Evolutionary conservation across 1,139 yeast species (phyloP), one percentile per base, ranked within the genome.

Genomic region (Hanseniaspora uvarum): DNA sequence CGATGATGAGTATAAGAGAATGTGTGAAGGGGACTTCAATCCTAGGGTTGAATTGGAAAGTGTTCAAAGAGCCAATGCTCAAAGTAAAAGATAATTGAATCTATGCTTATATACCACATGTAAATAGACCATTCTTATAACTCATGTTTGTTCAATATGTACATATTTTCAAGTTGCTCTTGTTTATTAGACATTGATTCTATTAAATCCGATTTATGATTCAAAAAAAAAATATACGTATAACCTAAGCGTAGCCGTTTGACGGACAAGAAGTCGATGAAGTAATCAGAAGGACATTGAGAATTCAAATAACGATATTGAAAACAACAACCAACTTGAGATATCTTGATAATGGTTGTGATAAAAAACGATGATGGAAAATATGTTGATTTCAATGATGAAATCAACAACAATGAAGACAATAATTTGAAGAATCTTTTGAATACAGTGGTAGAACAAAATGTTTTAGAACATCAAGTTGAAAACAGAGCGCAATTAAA

Each of bases 1-100:
- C 68, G 96, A 89, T 62, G 92, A 86, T 56, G 86, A 86, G 53
- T 84, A 83, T 60, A 86, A 82, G 40, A 83, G 84, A 58, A 72
- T 92, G 57, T 81, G 89, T 0, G 68, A 73, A 4, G 98, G 97
- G 0, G 76, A 88, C 56, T 88, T 85, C 64, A 82, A 88, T 65
- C 79, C 96, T 0, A 72, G 74, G 50, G 92, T 83, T 58, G 97
- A 92, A 68, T 78, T 86, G 76, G 72, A 71, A 57, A 84, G 83
- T 67, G 71, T 85, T 57, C 79, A 78, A 46, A 72, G 75, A 5
- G 71, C 82, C 67, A 78, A 81, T 46, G 61, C 65, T 45, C 34
- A 26, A 5, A 41, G 6, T 4, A 41, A 16, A 28, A 19, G 5
- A 18, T 11, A 16, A 10, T 2, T 23, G 4, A 12, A 21, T 23